Evolutionary conservation across 768 basidiomycete species (phyloP).

Genomic region (Boletus sp.): DNA sequence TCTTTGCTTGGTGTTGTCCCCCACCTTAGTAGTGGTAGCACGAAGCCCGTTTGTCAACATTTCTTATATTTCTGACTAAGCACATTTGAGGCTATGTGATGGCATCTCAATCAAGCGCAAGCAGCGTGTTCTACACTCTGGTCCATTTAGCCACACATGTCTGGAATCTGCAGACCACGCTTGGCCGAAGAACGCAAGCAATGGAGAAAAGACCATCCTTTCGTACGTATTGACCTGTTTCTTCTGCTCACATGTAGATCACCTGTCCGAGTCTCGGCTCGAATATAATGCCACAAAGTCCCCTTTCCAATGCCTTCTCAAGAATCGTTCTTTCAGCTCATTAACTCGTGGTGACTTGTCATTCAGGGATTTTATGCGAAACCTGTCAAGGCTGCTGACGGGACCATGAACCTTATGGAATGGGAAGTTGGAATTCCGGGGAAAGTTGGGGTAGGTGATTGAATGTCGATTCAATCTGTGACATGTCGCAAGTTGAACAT

Average conservation of each 20-base stretch:
- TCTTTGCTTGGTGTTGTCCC: background rate
- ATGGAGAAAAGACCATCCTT: constrained; percentile 99
- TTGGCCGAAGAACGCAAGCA: constrained; percentile 97
- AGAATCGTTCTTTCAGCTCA: background rate
- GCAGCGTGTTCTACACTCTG: background rate
- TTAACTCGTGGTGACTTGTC: constrained; percentile 7
- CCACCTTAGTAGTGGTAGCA: no score
- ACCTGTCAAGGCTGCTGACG: constrained; percentile 85
- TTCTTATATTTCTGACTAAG: constrained; percentile 19
- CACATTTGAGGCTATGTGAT: background rate
- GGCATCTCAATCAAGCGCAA: background rate
- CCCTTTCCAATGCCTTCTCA: background rate
- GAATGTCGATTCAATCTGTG: constrained; percentile 1
- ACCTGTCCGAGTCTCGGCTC: background rate
- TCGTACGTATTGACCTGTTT: constrained; percentile 56
- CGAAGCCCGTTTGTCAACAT: background rate
- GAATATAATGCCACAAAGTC: background rate
- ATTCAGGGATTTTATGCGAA: constrained; percentile 94
- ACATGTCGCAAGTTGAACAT: constrained; percentile 10
- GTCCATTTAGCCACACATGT: constrained; percentile 40
- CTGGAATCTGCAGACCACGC: constrained; percentile 90
- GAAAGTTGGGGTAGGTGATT: constrained; percentile 70
- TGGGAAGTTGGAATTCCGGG: constrained; percentile 99
- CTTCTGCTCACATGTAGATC: constrained; percentile 1
- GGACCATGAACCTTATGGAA: constrained; percentile 93